phyloP scores from a whole-genome alignment of 495 filamentous ascomycete genomes.

The Penicillium samsonianum region DNA sequence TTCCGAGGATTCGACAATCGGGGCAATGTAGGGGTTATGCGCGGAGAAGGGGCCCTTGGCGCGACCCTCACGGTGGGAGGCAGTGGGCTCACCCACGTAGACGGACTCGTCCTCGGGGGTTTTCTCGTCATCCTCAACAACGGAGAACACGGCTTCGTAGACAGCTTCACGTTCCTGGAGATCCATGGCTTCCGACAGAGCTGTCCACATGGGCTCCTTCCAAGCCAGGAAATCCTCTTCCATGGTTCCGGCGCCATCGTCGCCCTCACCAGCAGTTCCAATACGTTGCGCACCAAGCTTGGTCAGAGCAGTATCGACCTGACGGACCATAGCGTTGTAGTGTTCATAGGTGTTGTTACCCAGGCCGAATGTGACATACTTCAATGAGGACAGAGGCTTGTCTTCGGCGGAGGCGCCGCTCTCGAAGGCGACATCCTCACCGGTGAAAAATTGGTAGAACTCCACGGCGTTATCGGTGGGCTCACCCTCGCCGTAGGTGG shows the following conservation, averaged over 20 bases:
- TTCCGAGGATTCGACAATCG: slow-evolving; percentile 86
- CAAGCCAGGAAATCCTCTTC: slow-evolving; percentile 99
- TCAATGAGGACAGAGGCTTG: slow-evolving; percentile 76
- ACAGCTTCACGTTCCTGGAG: slow-evolving; percentile 94
- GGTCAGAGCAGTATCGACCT: slow-evolving; percentile 74
- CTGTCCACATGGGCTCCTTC: slow-evolving; percentile 99
- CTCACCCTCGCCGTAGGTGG: slow-evolving; percentile 97
- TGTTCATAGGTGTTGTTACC: slow-evolving; percentile 99
- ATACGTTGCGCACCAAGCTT: slow-evolving; percentile 83
- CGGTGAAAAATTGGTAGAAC: slow-evolving; percentile 94
- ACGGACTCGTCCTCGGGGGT: slow-evolving; percentile 79
- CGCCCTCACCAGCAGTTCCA: slow-evolving; percentile 88
- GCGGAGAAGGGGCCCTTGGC: slow-evolving; percentile 92
- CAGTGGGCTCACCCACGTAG: slow-evolving; percentile 95
- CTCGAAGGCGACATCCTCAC: slow-evolving; percentile 79
- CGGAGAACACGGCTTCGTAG: slow-evolving; percentile 89
- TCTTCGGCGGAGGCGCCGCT: slow-evolving; percentile 64
- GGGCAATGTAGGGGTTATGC: slow-evolving; percentile 96
- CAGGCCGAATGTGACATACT: slow-evolving; percentile 93
- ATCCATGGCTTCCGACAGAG: slow-evolving; percentile 74
- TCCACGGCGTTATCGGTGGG: slow-evolving; percentile 98
- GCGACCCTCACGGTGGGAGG: slow-evolving; percentile 84
- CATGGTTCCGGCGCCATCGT: slow-evolving; percentile 98
- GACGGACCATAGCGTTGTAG: slow-evolving; percentile 98
- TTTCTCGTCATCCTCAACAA: slow-evolving; percentile 74